Conservation (phyloP, 2,329 filamentous ascomycete genomes). For the Ustulina deusta region DNA sequence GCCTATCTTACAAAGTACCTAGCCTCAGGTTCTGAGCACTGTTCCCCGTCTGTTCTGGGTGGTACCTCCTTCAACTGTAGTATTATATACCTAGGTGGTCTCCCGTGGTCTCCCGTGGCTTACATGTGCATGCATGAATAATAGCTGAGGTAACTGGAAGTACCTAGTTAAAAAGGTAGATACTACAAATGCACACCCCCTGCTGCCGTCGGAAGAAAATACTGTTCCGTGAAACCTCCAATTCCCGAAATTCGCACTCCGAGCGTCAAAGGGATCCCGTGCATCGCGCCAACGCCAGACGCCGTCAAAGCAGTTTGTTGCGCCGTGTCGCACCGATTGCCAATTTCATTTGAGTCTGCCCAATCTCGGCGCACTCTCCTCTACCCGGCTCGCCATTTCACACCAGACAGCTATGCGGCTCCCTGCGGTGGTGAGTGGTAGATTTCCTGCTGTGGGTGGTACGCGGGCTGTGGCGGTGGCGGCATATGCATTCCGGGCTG, state of each 20-base stretch:
- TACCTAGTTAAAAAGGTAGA: too few relatives aligned
- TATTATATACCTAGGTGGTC: too few relatives aligned
- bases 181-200: neutral
- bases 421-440: too few relatives aligned
- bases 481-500: slow-evolving; percentile 51
- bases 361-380: neutral
- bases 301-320: neutral
- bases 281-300: slow-evolving; percentile 11
- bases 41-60: neutral
- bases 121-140: too few relatives aligned
- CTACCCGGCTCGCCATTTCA: neutral
- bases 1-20: neutral
- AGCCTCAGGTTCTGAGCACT: neutral
- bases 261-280: slow-evolving; percentile 4
- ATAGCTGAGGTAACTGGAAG: too few relatives aligned
- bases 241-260: slow-evolving; percentile 5
- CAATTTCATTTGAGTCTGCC: neutral
- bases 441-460: slow-evolving; percentile 44
- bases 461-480: slow-evolving; percentile 35
- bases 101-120: too few relatives aligned
- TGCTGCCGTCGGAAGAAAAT: too few relatives aligned
- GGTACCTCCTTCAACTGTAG: too few relatives aligned
- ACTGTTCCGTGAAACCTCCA: neutral
- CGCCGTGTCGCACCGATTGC: neutral
- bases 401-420: neutral